Evolutionary conservation across 306 rosid genomes (phyloP).

Genomic region (Fagus crenata): DNA sequence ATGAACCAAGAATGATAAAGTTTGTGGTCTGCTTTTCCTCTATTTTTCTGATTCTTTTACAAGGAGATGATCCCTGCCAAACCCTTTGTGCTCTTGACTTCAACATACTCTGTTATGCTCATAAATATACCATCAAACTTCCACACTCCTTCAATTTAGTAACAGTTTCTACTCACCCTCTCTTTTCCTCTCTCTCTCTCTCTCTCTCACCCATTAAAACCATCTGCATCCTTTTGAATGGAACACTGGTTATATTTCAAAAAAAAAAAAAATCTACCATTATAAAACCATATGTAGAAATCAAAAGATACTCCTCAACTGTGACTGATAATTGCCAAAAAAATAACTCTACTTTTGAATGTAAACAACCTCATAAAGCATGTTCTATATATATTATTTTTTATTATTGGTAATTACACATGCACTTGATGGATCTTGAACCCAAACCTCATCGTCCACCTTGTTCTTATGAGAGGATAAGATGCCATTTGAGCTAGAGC

Average conservation of each 20-base stretch:
- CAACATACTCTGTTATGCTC: slow-evolving; percentile 5
- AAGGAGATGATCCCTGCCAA: neutral
- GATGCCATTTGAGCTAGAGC: too few species aligned
- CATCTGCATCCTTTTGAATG: too few species aligned
- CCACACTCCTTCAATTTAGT: neutral
- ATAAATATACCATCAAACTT: slow-evolving; percentile 20
- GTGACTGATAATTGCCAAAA: neutral
- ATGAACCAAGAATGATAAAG: neutral
- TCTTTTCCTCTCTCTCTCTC: too few species aligned
- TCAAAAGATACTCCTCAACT: neutral
- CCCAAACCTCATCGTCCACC: too few species aligned
- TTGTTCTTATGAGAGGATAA: too few species aligned
- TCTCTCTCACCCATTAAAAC: too few species aligned
- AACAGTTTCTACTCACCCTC: too few species aligned
- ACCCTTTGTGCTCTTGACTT: neutral
- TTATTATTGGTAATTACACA: too few species aligned
- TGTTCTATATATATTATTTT: neutral
- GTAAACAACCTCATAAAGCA: neutral
- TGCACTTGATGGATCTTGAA: too few species aligned
- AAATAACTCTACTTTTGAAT: neutral
- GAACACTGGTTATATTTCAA: too few species aligned
- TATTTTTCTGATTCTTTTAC: neutral
- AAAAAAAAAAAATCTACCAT: neutral
- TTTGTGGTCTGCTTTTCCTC: neutral
- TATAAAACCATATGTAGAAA: neutral